Percentiles rank a stretch among this genome's conserved stretches.
phyloP scores from a whole-genome alignment of 139 green algal genomes.

The Asterochloris sp. region DNA sequence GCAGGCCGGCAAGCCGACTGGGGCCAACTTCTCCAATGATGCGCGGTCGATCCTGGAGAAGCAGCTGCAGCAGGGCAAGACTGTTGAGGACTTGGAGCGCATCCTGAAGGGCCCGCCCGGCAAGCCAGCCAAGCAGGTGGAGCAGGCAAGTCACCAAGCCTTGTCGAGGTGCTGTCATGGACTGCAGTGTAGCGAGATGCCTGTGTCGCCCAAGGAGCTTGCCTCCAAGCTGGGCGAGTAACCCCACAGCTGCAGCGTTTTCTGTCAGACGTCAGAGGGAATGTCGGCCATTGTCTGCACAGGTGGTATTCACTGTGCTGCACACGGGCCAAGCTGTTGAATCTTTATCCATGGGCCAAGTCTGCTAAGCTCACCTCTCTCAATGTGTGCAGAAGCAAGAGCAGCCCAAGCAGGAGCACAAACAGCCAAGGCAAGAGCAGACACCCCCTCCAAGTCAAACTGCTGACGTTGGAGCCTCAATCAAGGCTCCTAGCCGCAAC shows the following conservation, averaged over 20 bases:
- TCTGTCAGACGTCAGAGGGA: no score
- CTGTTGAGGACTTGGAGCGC: conserved; percentile 40
- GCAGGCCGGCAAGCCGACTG: conserved; percentile 71
- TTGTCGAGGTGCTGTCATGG: neutral
- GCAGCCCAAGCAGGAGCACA: neutral
- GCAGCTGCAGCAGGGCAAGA: conserved; percentile 43
- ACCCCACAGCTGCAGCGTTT: no score
- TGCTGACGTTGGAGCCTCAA: conserved; percentile 47
- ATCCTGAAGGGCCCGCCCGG: conserved; percentile 21
- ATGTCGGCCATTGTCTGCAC: no score
- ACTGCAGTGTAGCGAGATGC: no score
- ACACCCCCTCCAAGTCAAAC: neutral
- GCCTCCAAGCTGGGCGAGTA: no score
- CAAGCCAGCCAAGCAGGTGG: neutral
- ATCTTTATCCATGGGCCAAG: no score
- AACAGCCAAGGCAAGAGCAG: neutral
- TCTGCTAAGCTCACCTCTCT: no score
- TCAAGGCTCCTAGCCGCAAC: conserved; percentile 48
- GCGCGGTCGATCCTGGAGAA: conserved; percentile 49
- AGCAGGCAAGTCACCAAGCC: conserved; percentile 3
- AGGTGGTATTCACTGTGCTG: no score
- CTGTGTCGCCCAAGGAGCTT: no score
- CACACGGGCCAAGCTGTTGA: no score
- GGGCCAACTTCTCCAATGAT: conserved; percentile 61
- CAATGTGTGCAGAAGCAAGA: neutral